These are phyloP conservation scores for Amanita pallidorosea DNA, from an alignment of 768 basidiomycete genomes.

Conservation along the genomic window DNA sequence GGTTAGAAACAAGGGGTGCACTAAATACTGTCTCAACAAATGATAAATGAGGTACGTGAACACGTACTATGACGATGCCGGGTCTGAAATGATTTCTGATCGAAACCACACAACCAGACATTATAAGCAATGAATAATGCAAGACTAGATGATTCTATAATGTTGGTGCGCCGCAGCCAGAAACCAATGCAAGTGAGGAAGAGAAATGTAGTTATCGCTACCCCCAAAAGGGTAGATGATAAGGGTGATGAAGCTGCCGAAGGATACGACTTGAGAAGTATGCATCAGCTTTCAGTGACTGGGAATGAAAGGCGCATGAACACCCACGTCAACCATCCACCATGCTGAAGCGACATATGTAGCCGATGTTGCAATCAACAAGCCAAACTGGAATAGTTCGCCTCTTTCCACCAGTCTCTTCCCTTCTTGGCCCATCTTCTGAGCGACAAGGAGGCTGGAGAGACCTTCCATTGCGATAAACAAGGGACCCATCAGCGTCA, in stretches of 20 bases:
- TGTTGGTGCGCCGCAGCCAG: slow-evolving; percentile 77
- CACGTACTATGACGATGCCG: slow-evolving; percentile 69
- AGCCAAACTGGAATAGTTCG: slow-evolving; percentile 66
- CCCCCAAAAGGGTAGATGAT: slow-evolving; percentile 82
- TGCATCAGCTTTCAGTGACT: slow-evolving; percentile 11
- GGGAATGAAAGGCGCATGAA: neutral
- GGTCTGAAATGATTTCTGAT: slow-evolving; percentile 64
- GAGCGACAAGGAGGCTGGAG: slow-evolving; percentile 73
- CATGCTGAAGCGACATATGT: slow-evolving; percentile 76
- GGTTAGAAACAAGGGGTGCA: slow-evolving; percentile 66
- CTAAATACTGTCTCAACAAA: slow-evolving; percentile 22
- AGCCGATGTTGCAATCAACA: slow-evolving; percentile 67
- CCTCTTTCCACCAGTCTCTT: slow-evolving; percentile 59
- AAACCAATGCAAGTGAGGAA: slow-evolving; percentile 93
- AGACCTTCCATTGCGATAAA: slow-evolving; percentile 80
- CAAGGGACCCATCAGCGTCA: slow-evolving; percentile 63
- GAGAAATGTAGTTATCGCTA: slow-evolving; percentile 77
- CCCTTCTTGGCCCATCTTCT: slow-evolving; percentile 71
- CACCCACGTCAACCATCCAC: slow-evolving; percentile 75
- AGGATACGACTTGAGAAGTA: slow-evolving; percentile 55
- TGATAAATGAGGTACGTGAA: neutral
- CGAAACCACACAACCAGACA: slow-evolving; percentile 82
- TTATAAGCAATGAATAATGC: slow-evolving; percentile 86
- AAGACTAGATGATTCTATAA: slow-evolving; percentile 84
- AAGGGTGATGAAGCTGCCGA: slow-evolving; percentile 75